Evolutionary conservation across 768 basidiomycete genomes (phyloP), one percentile per base, ranked within the genome.

Genomic region (Suillus variegatus): DNA sequence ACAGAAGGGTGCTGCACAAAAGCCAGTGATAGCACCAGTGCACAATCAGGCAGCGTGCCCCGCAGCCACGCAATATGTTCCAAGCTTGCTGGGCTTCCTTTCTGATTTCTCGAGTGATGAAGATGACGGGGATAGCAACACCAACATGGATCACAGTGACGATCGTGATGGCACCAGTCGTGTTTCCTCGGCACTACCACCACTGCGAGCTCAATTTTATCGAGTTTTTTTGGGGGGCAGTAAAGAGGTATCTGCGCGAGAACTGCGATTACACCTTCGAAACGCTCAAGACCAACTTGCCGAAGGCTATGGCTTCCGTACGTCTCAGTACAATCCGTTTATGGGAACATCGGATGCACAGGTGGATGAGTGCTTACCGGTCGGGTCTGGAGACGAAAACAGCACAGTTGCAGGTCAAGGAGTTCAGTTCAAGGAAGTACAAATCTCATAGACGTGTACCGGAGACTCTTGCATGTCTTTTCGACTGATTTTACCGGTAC

Each of bases 201-300:
- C 74, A 75, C 57, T 74, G 74, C 54, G 65, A 75, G 60, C 62
- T 74, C 7, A 74, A 74, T 58, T 68, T 67, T 14, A 74, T 74
- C 35, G 40, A 58, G 46, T 64, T 67, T 63, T 69, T 62, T 75
- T 76, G 74, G 78, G 35, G 79, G 7, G 66, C 68, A 12, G 69
- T 72, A 16, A 80, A 79, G 61, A 61, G 64, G 32, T 68, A 71
- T 38, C 57, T 69, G 55, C 20, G 66, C 67, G 66, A 67, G 22
- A 44, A 74, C 49, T 75, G 70, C 56, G 69, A 76, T 62, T 73
- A 72, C 44, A 73, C 70, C 2, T 76, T 75, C 41, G 61, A 64
- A 4, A 71, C 67, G 20, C 66, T 76, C n/a, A 66, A 72, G 41
- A 60, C 64, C 18, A 76, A 76, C 63, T 60, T 76, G 61, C 68